Evolutionary conservation across 2,329 filamentous ascomycete species (phyloP), one percentile per base, ranked within the genome.

Genomic region (Aspergillus sp.): DNA sequence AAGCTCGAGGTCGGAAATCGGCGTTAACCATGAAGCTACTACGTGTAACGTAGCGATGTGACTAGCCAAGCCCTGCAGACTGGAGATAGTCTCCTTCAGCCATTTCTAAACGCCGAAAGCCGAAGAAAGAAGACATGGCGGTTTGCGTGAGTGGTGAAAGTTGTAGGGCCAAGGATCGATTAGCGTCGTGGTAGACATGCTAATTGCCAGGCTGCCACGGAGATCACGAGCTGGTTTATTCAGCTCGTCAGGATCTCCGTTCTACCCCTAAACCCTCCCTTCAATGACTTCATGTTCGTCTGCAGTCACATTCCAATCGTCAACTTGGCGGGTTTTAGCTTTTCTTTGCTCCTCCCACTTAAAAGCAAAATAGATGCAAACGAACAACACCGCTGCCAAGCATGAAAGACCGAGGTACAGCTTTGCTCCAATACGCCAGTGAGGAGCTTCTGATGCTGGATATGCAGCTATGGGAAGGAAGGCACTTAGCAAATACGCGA

Each of bases 371-470:
- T 41, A 19, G 2, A 53, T 57, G 8, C 38, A 38, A 8, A 60
- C 7, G 19, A 60, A 60, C 6, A 60, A n/a, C 1, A 60, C 39
- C 3, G 55, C 30, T 12, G 58, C 54, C 15, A 60, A 9, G 2
- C 28, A 30, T 1, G 58, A 55, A 19, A 60, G 51, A 6, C 48
- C 58, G 7, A 60, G 25, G 5, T 60, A 60, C 28, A 60, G 19
- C 9, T 57, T 57, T 5, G 58, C 58, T 2, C 58, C 58, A 21
- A 60, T 60, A 5, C 54, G 58, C 58, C 58, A 60, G n/a, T 60
- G 54, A 7, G 53, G 54, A 4, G 58, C 58, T 21, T 60, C 54
- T 1, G 39, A 57, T 3, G 58, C 48, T 7, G 58, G 58, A 17
- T 52, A 60, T 2, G 58, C 58, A 12, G 58, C 58, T 5, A 60